Base-by-base conservation (phyloP, 2,329 filamentous ascomycete genomes). In the Aurifilum marmelostoma region DNA sequence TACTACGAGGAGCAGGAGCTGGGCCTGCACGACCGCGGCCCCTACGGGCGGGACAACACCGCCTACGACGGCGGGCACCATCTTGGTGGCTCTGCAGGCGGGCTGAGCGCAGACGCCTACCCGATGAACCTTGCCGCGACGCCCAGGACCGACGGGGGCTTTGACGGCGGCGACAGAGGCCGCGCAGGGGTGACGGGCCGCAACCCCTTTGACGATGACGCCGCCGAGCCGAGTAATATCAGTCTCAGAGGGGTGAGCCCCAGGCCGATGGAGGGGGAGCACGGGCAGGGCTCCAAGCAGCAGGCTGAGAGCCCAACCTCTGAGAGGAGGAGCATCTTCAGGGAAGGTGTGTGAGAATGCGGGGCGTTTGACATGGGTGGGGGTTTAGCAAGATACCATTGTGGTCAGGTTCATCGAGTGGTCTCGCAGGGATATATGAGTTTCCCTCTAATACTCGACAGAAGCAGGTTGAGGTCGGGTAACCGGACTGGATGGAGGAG, bases 1-100 rank as follows among this genome's bases (percentile, higher is more conserved):
- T 92, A 92, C 78, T 91, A 92, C 76, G 92, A 95, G 77, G 91
- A 93, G 80, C 88, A 92, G 76, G 92, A 94, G 79, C 81, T 93
- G 6, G 90, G 90, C 0, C 74, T 83, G 63, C 88, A 92, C 76
- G 92, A 94, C 78, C 89, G 0, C 74, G 82, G 61, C 77, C 79
- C 65, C 73, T 72, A n/a, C 73, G 69, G 79, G 80, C 60, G 62
- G 32, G 78, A 77, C 11, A 79, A 78, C 32, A 79, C 77, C 11
- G 81, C 79, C 47, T 75, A 76, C 72, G 73, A 73, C 63, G 79
- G 80, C 58, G 80, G 76, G 52, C 77, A 77, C 64, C 77, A 77
- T 58, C 77, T 78, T 70, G 34, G 34, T 34, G 34, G 34, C 34
- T 34, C 34, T 34, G 80, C 79, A 72, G 61, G 32, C 32, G 52